Evolutionary conservation across 768 basidiomycete species (phyloP).

Genomic region (Amanita brunnescens): DNA sequence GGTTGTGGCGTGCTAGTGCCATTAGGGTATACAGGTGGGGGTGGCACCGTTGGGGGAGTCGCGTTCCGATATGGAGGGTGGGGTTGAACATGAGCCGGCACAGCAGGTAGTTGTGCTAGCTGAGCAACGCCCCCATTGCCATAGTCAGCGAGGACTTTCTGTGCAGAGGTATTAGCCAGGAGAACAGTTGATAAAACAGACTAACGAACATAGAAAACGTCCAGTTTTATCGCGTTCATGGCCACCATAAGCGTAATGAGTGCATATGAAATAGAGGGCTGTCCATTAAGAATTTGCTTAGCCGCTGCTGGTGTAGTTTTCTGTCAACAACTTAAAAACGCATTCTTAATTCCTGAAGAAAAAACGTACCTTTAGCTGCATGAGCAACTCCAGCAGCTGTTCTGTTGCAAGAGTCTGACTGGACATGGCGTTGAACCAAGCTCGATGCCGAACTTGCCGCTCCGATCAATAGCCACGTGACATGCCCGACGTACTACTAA

Average conservation of each 20-base stretch:
- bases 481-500: neutral
- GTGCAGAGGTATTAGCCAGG: conserved; percentile 1
- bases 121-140: conserved; percentile 20
- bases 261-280: conserved; percentile 71
- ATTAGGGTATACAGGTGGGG: conserved; percentile 9
- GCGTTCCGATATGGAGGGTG: conserved; percentile 20
- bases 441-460: neutral
- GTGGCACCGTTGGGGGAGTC: conserved; percentile 24
- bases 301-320: conserved; percentile 71
- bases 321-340: conserved; percentile 24
- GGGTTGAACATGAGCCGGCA: conserved; percentile 37
- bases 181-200: neutral
- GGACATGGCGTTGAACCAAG: conserved; percentile 34
- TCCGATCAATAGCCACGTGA: neutral
- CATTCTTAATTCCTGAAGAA: neutral
- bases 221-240: conserved; percentile 64
- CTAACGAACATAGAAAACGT: conserved; percentile 57
- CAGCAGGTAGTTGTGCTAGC: conserved; percentile 29
- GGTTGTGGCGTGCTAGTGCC: conserved; percentile 6
- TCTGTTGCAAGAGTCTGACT: conserved; percentile 47
- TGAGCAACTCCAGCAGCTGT: conserved; percentile 63
- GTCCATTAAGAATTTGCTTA: conserved; percentile 55
- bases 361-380: conserved; percentile 57
- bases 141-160: conserved; percentile 61
- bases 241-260: conserved; percentile 72